A percentile compares a stretch with the other conserved stretches of the same genome.
phyloP scores from a whole-genome alignment of 768 basidiomycete genomes.

The Lactarius vividus region DNA sequence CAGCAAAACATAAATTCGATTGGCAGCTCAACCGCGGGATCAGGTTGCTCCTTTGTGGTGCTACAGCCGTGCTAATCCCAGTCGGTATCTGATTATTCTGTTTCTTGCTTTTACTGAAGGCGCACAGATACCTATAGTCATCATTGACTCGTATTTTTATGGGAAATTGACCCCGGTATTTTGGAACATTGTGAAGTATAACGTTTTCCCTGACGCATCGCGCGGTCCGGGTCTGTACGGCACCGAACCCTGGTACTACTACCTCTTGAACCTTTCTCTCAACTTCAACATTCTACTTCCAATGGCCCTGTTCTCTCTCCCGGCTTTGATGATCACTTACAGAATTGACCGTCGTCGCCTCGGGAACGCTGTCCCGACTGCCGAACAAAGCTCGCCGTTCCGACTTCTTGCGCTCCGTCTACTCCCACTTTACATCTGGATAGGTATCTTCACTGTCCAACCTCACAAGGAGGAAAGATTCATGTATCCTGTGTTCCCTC shows the following conservation, averaged over 20 bases:
- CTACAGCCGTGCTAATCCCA: conserved; percentile 57
- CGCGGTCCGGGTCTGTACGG: conserved; percentile 94
- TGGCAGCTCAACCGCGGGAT: conserved; percentile 67
- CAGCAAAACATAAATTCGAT: conserved; percentile 39
- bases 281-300: conserved; percentile 91
- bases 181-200: conserved; percentile 93
- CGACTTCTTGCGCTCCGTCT: conserved; percentile 72
- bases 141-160: conserved; percentile 84
- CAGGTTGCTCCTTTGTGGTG: conserved; percentile 52
- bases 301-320: conserved; percentile 78
- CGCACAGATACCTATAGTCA: conserved; percentile 77
- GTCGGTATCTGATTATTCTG: conserved; percentile 42
- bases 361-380: conserved; percentile 47
- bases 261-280: conserved; percentile 82
- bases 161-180: conserved; percentile 76
- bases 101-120: conserved; percentile 8
- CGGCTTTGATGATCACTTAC: conserved; percentile 73
- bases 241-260: conserved; percentile 83
- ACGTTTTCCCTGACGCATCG: conserved; percentile 76
- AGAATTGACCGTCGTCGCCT: conserved; percentile 74
- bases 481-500: conserved; percentile 90
- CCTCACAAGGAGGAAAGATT: conserved; percentile 99
- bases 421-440: conserved; percentile 92
- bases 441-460: conserved; percentile 72
- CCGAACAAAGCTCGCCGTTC: conserved; percentile 75